Evolutionary conservation across 2,329 filamentous ascomycete genomes (phyloP).

Genomic region (Aureobasidium sp.): DNA sequence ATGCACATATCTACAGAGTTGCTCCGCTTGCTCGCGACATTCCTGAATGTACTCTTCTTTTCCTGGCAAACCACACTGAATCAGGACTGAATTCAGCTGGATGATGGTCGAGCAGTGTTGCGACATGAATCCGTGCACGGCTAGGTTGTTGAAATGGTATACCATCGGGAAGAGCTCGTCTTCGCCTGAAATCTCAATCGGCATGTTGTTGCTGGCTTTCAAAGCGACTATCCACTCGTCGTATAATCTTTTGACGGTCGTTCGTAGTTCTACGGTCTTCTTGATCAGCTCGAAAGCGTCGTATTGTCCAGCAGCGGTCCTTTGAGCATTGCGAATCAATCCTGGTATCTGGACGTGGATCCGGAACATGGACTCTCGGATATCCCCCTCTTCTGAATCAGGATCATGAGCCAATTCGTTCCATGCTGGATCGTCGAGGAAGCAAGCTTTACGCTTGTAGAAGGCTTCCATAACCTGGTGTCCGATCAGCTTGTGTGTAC

Average conservation of each 20-base stretch:
- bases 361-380: slow-evolving; percentile 3
- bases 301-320: not conserved
- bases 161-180: slow-evolving; percentile 5
- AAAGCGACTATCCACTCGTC: not conserved
- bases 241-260: not conserved
- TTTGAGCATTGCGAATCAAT: slow-evolving; percentile 1
- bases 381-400: not conserved
- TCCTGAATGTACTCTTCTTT: not conserved
- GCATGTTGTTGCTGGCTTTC: not conserved
- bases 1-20: not conserved
- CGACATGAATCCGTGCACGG: slow-evolving; percentile 9
- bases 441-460: slow-evolving; percentile 4
- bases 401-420: not conserved
- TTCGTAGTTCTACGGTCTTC: not conserved
- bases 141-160: slow-evolving; percentile 1
- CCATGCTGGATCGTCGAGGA: slow-evolving; percentile 9
- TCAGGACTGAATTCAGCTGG: not conserved
- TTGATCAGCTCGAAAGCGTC: not conserved
- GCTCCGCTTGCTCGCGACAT: not conserved
- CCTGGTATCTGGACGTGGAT: slow-evolving; percentile 8
- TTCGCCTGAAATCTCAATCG: not conserved
- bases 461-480: slow-evolving; percentile 8
- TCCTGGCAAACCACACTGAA: not conserved
- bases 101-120: slow-evolving; percentile 4
- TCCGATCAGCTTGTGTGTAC: not conserved